Evolutionary conservation across 179 eudicot genomes (phyloP), one percentile per base, ranked within the genome.

Genomic region (Sideroxylon spinosum): DNA sequence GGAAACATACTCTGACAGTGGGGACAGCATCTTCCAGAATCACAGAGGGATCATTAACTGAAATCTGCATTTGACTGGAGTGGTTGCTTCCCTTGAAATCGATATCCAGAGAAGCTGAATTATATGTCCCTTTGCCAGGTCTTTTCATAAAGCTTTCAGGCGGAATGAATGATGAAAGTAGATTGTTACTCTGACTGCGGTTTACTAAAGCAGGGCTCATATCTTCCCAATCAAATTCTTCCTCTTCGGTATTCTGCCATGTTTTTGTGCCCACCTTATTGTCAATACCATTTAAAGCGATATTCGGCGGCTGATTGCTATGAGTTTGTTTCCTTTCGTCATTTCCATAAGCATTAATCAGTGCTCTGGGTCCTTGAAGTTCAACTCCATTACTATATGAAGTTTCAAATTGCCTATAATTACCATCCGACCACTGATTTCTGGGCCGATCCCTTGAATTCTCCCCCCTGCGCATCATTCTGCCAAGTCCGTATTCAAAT

Each of bases 201-300:
- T 87, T 91, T 66, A 71, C 86, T 81, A 87, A 79, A 49, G 88
- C 82, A 48, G 98, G 93, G 78, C 86, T 86, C 93, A 95, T 89
- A 82, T 91, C 90, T 68, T 91, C 90, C 99, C 99, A 95, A 76
- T 95, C 90, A 81, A 92, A 95, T 79, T 95, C 99, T 83, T 95
- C 95, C 85, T 93, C 99, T 80, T 95, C 97, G 63, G 93, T 91
- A 80, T 91, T 84, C 83, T 89, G 90, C 99, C 99, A 95, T 28
- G 97, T 73, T 80, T 79, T 86, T 20, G 82, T 75, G 55, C 82
- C 78, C 57, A 71, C 60, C 68, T 71, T 90, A 68, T 52, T 82
- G 60, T 67, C 84, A 29, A 71, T 78, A 60, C 88, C 92, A 84
- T 90, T 90, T 53, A 81, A 52, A 70, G 78, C 89, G 56, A 78